A percentile compares a stretch with the other conserved stretches of the same genome.
These are phyloP conservation scores for Geosmithia putterillii DNA, from an alignment of 2,329 filamentous ascomycete species.

Conservation along the genomic window DNA sequence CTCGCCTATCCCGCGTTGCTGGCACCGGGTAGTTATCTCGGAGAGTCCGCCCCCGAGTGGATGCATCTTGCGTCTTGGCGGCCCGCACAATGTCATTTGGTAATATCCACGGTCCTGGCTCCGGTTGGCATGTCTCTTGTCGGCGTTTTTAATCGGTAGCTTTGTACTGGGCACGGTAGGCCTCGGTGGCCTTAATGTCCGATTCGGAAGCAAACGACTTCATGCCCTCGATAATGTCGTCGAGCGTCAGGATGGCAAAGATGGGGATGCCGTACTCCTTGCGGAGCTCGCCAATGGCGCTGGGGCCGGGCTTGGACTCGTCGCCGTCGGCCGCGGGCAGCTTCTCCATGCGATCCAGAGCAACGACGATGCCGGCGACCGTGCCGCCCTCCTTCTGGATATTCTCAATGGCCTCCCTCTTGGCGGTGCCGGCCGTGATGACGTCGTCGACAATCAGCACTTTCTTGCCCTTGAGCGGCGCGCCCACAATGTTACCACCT, in stretches of 20 bases:
- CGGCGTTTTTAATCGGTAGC: slow-evolving; percentile 35
- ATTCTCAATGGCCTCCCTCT: slow-evolving; percentile 83
- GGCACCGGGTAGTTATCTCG: neutral
- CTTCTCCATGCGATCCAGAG: slow-evolving; percentile 79
- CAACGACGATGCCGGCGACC: slow-evolving; percentile 78
- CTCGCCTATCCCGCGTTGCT: neutral
- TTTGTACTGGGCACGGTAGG: slow-evolving; percentile 58
- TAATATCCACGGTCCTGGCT: neutral
- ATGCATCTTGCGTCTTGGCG: neutral
- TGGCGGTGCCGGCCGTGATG: slow-evolving; percentile 88
- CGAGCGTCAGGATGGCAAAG: slow-evolving; percentile 68
- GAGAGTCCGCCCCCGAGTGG: too few species aligned
- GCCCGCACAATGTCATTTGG: neutral
- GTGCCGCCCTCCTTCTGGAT: slow-evolving; percentile 76
- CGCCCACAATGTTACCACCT: slow-evolving; percentile 85
- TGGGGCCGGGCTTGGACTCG: slow-evolving; percentile 56
- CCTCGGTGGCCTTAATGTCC: slow-evolving; percentile 56
- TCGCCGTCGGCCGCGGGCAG: slow-evolving; percentile 52
- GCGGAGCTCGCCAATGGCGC: slow-evolving; percentile 75
- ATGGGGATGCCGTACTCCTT: slow-evolving; percentile 78
- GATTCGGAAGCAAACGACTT: slow-evolving; percentile 47
- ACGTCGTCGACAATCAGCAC: slow-evolving; percentile 94
- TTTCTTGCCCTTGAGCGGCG: slow-evolving; percentile 69
- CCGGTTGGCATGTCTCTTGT: neutral
- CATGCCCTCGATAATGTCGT: slow-evolving; percentile 67